Evolutionary conservation across 2,329 filamentous ascomycete genomes (phyloP).

Genomic region (Epichloe coenophiala): DNA sequence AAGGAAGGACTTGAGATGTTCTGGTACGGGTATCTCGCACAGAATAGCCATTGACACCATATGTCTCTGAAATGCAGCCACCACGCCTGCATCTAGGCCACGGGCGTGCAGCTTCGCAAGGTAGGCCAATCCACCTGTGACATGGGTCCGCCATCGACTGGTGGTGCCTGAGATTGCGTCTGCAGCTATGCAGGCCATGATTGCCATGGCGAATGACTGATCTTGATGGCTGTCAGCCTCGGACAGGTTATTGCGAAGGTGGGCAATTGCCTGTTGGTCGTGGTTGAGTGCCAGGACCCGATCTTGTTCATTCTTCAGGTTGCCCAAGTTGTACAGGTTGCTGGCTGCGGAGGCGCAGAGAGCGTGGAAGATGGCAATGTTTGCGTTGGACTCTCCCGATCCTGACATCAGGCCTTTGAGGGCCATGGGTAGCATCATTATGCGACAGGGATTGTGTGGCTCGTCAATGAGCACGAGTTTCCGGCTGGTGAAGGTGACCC

Average conservation of each 20-base stretch:
- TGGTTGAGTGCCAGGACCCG: constrained; percentile 10
- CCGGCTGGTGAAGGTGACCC: constrained; percentile 13
- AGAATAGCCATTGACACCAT: constrained; percentile 14
- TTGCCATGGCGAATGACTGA: constrained; percentile 26
- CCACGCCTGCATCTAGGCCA: constrained; percentile 5
- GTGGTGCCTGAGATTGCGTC: constrained; percentile 14
- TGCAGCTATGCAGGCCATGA: constrained; percentile 22
- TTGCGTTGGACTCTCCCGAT: constrained; percentile 9
- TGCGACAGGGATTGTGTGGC: constrained; percentile 13
- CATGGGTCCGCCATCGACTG: constrained; percentile 11
- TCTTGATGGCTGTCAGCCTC: constrained; percentile 10
- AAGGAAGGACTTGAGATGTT: constrained; percentile 9
- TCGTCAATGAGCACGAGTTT: constrained; percentile 14
- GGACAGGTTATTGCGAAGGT: constrained; percentile 11
- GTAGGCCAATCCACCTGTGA: constrained; percentile 12
- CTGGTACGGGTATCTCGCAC: constrained; percentile 9
- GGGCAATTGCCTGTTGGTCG: constrained; percentile 11
- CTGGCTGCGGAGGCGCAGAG: constrained; percentile 26
- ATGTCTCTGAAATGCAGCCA: constrained; percentile 10
- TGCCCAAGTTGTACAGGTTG: constrained; percentile 25
- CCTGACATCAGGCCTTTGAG: constrained; percentile 10
- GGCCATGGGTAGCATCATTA: constrained; percentile 15
- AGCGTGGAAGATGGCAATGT: constrained; percentile 13
- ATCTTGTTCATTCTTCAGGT: constrained; percentile 6
- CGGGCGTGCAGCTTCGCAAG: constrained; percentile 7